phyloP scores from a whole-genome alignment of 345 rosid species.

The Lepidium sativum region DNA sequence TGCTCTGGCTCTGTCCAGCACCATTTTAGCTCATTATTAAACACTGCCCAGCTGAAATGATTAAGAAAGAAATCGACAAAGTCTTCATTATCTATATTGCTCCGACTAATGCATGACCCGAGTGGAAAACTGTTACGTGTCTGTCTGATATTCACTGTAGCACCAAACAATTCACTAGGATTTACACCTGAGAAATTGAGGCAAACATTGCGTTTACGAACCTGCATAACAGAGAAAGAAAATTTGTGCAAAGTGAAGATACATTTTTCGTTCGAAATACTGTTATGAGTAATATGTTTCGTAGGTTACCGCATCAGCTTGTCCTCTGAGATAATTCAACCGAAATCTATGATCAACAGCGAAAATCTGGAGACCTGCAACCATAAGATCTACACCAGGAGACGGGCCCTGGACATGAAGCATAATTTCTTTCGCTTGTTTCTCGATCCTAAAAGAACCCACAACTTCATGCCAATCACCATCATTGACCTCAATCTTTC shows the following conservation, averaged over 20 bases:
- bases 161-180: conserved; percentile 36
- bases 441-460: conserved; percentile 89
- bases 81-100: conserved; percentile 85
- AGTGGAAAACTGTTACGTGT: conserved; percentile 64
- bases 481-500: conserved; percentile 65
- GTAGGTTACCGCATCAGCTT: conserved; percentile 51
- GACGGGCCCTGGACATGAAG: too few species aligned
- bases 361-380: conserved; percentile 78
- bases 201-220: conserved; percentile 69
- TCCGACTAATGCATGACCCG: conserved; percentile 78
- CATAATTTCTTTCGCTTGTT: conserved; percentile 61
- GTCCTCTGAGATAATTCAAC: conserved; percentile 49
- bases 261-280: background rate
- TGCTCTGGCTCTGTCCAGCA: conserved; percentile 85
- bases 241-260: background rate
- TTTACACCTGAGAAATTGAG: conserved; percentile 52
- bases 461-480: conserved; percentile 84
- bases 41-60: conserved; percentile 90
- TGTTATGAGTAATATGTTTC: background rate
- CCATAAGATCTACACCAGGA: too few species aligned
- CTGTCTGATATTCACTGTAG: conserved; percentile 52
- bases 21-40: conserved; percentile 95
- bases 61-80: conserved; percentile 66
- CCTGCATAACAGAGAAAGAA: conserved; percentile 36
- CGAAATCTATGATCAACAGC: conserved; percentile 59